Conservation (phyloP, 257 asterid species). For the Salvia rosmarinus region DNA sequence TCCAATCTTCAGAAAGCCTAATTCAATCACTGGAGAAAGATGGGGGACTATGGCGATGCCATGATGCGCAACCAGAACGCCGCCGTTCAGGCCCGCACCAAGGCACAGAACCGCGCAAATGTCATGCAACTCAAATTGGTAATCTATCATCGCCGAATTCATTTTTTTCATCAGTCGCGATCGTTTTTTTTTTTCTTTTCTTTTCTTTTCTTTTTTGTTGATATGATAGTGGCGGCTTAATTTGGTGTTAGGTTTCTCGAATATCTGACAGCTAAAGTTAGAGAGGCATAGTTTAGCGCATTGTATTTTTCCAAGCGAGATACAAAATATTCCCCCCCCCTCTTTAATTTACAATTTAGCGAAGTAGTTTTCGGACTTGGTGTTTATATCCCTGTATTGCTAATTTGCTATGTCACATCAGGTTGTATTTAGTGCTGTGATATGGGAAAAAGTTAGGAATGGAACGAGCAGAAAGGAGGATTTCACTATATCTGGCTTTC, state of each 20-base stretch:
- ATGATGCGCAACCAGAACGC: conserved; percentile 87
- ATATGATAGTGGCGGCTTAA: neutral
- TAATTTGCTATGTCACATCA: neutral
- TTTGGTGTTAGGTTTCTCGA: conserved; percentile 8
- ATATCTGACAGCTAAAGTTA: conserved; percentile 2
- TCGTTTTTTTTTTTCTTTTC: neutral
- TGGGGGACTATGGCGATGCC: conserved; percentile 93
- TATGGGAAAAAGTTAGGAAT: neutral
- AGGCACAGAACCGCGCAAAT: conserved; percentile 92
- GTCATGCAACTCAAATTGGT: conserved; percentile 96
- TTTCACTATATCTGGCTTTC: neutral
- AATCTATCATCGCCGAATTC: conserved; percentile 5
- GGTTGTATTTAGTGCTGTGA: neutral
- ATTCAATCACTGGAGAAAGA: conserved; percentile 34
- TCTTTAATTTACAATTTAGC: neutral
- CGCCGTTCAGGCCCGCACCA: conserved; percentile 92
- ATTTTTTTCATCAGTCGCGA: conserved; percentile 18
- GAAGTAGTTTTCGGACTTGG: neutral
- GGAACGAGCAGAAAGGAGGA: neutral
- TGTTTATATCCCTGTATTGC: conserved; percentile 6
- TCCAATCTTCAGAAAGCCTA: conserved; percentile 31
- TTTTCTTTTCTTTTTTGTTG: neutral
- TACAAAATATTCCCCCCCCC: neutral
- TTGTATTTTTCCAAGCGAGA: neutral
- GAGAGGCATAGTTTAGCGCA: neutral